Evolutionary conservation across 176 grass and related monocot genomes (phyloP).

Genomic region (Melocanna baccifera): DNA sequence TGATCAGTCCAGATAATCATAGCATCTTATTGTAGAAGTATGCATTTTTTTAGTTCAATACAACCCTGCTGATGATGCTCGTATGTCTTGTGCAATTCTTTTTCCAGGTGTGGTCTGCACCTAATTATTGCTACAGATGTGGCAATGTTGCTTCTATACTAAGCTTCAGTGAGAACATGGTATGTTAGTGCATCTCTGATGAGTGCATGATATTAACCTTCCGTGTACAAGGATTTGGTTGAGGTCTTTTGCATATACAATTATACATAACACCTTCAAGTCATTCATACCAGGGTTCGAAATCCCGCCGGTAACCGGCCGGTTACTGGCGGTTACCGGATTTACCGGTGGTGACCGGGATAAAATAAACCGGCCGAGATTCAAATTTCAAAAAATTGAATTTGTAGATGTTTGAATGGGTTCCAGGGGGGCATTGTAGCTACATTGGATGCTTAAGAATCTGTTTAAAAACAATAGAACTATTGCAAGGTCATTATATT

Average conservation of each 20-base stretch:
- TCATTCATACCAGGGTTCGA: neutral
- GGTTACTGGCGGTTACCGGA: no score
- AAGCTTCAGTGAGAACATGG: slow-evolving; percentile 97
- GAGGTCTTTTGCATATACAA: neutral
- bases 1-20: neutral
- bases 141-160: slow-evolving; percentile 98
- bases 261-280: neutral
- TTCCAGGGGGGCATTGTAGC: no score
- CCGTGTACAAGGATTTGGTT: neutral
- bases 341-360: no score
- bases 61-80: neutral
- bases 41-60: neutral
- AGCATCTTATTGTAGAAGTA: neutral
- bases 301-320: no score
- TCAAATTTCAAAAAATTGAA: no score
- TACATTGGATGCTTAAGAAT: no score
- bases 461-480: no score
- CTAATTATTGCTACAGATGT: slow-evolving; percentile 99
- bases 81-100: slow-evolving; percentile 7
- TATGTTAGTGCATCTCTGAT: slow-evolving; percentile 31
- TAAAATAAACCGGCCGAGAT: no score
- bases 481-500: no score
- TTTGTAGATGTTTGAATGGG: no score
- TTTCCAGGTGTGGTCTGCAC: slow-evolving; percentile 91
- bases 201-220: neutral